Conservation (phyloP, 2,329 filamentous ascomycete genomes). For the Fusarium nisikadoi region DNA sequence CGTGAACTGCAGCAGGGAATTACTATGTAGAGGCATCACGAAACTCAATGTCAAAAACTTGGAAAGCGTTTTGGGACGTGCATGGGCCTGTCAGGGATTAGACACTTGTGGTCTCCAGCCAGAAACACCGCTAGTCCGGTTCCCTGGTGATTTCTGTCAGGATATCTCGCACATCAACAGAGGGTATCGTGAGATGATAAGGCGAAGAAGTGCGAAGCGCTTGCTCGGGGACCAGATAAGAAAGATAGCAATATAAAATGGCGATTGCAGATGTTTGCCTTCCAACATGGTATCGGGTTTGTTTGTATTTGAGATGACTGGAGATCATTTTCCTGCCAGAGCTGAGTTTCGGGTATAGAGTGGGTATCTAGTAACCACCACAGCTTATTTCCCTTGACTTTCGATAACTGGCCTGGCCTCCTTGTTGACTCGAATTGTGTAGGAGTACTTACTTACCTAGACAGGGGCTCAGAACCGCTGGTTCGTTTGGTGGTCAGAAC, state of each 20-base stretch:
- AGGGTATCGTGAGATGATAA: conserved; percentile 13
- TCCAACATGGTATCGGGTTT: neutral
- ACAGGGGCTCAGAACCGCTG: neutral
- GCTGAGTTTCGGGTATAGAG: conserved; percentile 8
- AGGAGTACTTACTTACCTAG: neutral
- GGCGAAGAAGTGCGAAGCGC: neutral
- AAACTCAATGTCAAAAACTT: conserved; percentile 7
- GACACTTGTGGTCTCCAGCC: conserved; percentile 7
- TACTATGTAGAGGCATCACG: neutral
- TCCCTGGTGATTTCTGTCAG: conserved; percentile 2
- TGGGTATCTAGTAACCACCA: conserved; percentile 1
- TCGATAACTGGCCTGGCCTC: neutral
- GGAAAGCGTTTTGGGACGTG: conserved; percentile 7
- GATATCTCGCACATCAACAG: neutral
- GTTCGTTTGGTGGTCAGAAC: conserved; percentile 9
- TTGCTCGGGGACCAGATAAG: neutral
- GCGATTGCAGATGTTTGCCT: neutral
- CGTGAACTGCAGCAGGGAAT: neutral
- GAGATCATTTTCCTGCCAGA: conserved; percentile 25
- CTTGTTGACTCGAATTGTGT: neutral
- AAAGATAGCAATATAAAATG: neutral
- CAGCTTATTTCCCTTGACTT: neutral
- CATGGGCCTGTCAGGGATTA: conserved; percentile 6
- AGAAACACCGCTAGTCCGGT: neutral
- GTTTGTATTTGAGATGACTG: conserved; percentile 11